Conservation (phyloP, 2,329 filamentous ascomycete genomes). For the Arthrobotrys iridis region DNA sequence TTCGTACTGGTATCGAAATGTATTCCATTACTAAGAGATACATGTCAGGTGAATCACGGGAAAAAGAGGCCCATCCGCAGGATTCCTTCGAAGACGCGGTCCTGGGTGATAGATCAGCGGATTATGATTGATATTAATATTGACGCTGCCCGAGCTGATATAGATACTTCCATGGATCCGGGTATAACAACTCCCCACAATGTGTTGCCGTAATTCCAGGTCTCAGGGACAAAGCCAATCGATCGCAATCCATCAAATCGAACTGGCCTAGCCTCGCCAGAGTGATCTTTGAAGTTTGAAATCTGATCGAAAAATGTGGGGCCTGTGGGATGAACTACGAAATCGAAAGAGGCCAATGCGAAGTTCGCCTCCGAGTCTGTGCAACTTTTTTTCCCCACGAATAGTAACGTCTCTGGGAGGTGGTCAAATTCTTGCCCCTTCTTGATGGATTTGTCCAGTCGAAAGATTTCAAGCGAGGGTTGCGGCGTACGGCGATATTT, state of each 20-base stretch:
- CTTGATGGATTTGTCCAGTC: neutral
- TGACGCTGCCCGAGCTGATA: constrained; percentile 3
- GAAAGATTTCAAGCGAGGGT: neutral
- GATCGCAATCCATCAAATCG: neutral
- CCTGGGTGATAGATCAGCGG: neutral
- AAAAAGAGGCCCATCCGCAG: neutral
- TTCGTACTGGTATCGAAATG: neutral
- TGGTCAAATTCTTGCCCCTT: neutral
- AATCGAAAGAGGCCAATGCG: constrained; percentile 11
- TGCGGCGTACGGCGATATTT: neutral
- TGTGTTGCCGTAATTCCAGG: constrained; percentile 22
- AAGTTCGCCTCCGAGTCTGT: constrained; percentile 10
- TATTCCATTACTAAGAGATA: neutral
- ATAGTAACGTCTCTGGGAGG: neutral
- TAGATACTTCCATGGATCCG: neutral
- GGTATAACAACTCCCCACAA: constrained; percentile 23
- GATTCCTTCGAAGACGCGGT: neutral
- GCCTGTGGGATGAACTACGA: neutral
- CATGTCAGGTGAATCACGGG: neutral
- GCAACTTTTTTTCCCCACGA: neutral
- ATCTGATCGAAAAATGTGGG: neutral
- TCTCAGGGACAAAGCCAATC: neutral
- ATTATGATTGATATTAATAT: neutral
- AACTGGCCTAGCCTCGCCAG: neutral
- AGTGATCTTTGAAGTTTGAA: neutral